Conservation (phyloP, 192 early-diverging fungal species). For the Umbelopsis vinacea region DNA sequence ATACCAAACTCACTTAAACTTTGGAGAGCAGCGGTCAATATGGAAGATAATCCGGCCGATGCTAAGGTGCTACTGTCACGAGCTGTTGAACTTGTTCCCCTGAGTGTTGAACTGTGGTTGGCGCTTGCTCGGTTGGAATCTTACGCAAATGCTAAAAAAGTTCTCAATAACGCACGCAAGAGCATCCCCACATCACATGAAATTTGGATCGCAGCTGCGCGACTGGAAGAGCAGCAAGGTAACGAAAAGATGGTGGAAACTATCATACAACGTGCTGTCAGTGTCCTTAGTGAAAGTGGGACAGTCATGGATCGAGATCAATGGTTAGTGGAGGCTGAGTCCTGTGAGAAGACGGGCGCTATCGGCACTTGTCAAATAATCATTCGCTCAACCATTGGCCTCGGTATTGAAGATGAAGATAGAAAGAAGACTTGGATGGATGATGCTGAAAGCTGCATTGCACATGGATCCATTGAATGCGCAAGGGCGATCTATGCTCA, state of each 20-base stretch:
- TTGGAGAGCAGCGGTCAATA: slow-evolving; percentile 90
- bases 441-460: slow-evolving; percentile 80
- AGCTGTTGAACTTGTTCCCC: slow-evolving; percentile 92
- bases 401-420: slow-evolving; percentile 82
- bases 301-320: slow-evolving; percentile 76
- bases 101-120: slow-evolving; percentile 93
- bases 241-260: slow-evolving; percentile 66
- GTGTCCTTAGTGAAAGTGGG: slow-evolving; percentile 65
- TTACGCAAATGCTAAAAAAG: slow-evolving; percentile 84
- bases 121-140: slow-evolving; percentile 91
- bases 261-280: slow-evolving; percentile 76
- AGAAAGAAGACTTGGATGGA: slow-evolving; percentile 83
- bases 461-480: slow-evolving; percentile 66
- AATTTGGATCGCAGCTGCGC: slow-evolving; percentile 93
- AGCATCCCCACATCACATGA: slow-evolving; percentile 90
- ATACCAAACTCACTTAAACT: slow-evolving; percentile 90
- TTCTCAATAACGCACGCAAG: slow-evolving; percentile 88
- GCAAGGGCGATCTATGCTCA: slow-evolving; percentile 89
- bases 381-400: slow-evolving; percentile 73
- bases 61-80: slow-evolving; percentile 89
- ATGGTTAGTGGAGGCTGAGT: slow-evolving; percentile 89
- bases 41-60: slow-evolving; percentile 92
- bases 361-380: slow-evolving; percentile 84
- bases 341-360: slow-evolving; percentile 79
- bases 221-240: slow-evolving; percentile 85